These are phyloP conservation scores for Polymyxa betae DNA, from an alignment of 208 protist genomes.

Conservation along the genomic window DNA sequence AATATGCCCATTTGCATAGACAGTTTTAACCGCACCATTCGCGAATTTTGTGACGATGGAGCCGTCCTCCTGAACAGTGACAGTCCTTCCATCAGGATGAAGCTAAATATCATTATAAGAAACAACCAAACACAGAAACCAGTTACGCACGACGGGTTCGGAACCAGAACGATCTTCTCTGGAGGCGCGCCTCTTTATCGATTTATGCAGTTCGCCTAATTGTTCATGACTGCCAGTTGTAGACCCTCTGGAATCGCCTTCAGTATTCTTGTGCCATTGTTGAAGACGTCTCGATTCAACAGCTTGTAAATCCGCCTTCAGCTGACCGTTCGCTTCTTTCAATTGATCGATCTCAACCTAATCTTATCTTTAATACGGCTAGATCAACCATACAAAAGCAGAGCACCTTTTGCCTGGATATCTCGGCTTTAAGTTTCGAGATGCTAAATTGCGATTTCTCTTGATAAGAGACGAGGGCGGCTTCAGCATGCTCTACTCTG, in stretches of 20 bases:
- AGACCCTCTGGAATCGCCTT: no score
- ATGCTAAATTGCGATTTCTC: neutral
- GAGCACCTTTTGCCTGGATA: constrained; percentile 13
- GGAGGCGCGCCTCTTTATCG: no score
- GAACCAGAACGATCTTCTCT: no score
- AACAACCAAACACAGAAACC: no score
- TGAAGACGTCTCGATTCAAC: neutral
- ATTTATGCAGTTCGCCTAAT: no score
- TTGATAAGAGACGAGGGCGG: neutral
- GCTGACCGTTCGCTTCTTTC: constrained; percentile 13
- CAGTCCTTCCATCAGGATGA: neutral
- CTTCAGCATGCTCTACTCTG: neutral
- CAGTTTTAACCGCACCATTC: constrained; percentile 32
- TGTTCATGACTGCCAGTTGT: no score
- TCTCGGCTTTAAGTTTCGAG: constrained; percentile 15
- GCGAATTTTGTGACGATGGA: neutral
- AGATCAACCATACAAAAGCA: neutral
- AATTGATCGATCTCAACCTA: constrained; percentile 25
- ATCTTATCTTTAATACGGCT: neutral
- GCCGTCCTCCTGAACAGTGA: neutral
- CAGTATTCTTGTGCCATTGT: neutral
- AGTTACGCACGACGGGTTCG: no score
- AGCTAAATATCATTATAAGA: neutral
- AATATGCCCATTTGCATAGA: neutral
- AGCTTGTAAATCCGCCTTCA: neutral